These are phyloP conservation scores for Globisporangium uncinulatum DNA, from an alignment of 352 stramenopile genomes.

Conservation along the genomic window DNA sequence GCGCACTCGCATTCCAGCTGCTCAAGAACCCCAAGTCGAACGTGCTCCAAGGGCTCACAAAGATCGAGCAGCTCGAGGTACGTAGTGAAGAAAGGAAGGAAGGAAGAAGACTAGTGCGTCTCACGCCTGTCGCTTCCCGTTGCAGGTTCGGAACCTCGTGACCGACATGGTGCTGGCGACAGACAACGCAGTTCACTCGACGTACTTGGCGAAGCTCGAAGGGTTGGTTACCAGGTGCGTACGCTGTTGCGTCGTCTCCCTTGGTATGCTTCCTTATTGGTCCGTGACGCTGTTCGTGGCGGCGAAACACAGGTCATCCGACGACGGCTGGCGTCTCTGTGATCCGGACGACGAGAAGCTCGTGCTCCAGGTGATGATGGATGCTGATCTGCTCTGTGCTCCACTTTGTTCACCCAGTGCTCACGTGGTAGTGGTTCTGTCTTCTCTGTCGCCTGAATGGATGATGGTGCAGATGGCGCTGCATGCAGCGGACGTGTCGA, in stretches of 20 bases:
- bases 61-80: constrained; percentile 72
- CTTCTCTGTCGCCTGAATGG: too few species aligned
- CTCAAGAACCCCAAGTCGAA: constrained; percentile 67
- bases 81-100: neutral
- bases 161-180: constrained; percentile 87
- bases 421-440: neutral
- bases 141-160: constrained; percentile 61
- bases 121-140: neutral
- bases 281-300: neutral
- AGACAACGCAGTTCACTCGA: constrained; percentile 80
- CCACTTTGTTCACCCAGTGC: neutral
- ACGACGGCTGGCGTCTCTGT: constrained; percentile 46
- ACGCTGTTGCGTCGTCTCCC: neutral
- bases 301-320: constrained; percentile 6
- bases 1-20: constrained; percentile 70
- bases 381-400: neutral
- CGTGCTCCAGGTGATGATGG: constrained; percentile 34
- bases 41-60: constrained; percentile 66
- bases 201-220: constrained; percentile 76
- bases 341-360: constrained; percentile 69
- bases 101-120: neutral
- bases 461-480: constrained; percentile 50
- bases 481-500: constrained; percentile 92
- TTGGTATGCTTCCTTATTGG: neutral
- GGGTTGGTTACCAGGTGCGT: constrained; percentile 48